Percentiles rank a stretch among this genome's conserved stretches.
Evolutionary conservation across 495 filamentous ascomycete species (phyloP).

Genomic region (Xylaria sp.): DNA sequence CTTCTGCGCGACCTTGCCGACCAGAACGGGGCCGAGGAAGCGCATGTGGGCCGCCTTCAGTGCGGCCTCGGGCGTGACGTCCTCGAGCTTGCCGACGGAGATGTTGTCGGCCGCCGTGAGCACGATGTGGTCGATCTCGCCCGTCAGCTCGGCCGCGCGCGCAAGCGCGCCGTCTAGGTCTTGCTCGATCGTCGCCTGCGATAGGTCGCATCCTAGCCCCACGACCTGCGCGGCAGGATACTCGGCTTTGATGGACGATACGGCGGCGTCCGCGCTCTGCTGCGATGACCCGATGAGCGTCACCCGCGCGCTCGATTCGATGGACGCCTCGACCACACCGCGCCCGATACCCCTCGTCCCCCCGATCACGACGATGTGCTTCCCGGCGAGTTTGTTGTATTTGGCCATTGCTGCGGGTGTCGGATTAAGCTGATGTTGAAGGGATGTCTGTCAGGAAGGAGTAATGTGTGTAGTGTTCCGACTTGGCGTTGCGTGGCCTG

Average conservation of each 20-base stretch:
- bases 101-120: slow-evolving; percentile 64
- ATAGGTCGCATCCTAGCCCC: slow-evolving; percentile 61
- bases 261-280: slow-evolving; percentile 47
- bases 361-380: slow-evolving; percentile 61
- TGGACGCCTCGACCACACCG: slow-evolving; percentile 56
- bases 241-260: slow-evolving; percentile 45
- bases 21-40: slow-evolving; percentile 56
- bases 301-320: slow-evolving; percentile 59
- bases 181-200: slow-evolving; percentile 50
- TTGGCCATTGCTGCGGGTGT: slow-evolving; percentile 36
- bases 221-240: slow-evolving; percentile 39
- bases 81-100: slow-evolving; percentile 41
- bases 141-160: slow-evolving; percentile 35
- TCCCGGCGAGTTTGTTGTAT: slow-evolving; percentile 49
- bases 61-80: slow-evolving; percentile 50
- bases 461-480: background rate
- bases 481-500: background rate
- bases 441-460: background rate
- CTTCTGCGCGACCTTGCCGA: slow-evolving; percentile 58
- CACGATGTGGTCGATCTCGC: slow-evolving; percentile 65
- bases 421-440: background rate
- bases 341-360: slow-evolving; percentile 65
- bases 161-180: slow-evolving; percentile 55
- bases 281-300: slow-evolving; percentile 61
- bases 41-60: slow-evolving; percentile 54